Base-by-base conservation (phyloP, 2,329 filamentous ascomycete species). In the Stachybotrys chlorohalonatus region DNA sequence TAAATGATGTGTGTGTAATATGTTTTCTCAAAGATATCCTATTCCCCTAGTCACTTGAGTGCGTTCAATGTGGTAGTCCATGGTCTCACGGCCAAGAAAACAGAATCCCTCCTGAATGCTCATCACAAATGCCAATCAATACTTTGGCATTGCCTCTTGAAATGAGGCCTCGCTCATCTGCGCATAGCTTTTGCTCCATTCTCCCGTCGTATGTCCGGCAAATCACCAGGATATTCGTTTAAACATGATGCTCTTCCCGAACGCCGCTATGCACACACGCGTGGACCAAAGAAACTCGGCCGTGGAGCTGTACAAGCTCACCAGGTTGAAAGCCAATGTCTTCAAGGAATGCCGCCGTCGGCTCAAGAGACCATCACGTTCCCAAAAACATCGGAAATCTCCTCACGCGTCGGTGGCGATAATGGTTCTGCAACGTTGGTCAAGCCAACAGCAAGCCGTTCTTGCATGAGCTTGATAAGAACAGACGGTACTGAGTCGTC, bases 401-500 rank as follows among this genome's bases (percentile, higher is more conserved):
- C 78, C 17, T 71, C 68, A 53, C 70, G 71, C 7, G 75, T 75
- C 7, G 75, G 77, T 3, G 64, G 63, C 47, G 74, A 69, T 7
- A 70, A 62, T 36, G 68, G 60, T 45, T 79, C 75, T 8, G 68
- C 65, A 15, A 63, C 56, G 31, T 71, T 75, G 32, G 75, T 73
- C 30, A 72, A 62, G 6, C 84, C 84, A 7, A 70, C 67, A 7
- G 86, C 79, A 51, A 97, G 77, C 58, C 87, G 82, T 59, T 93
- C 89, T 66, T 95, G 88, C 90, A 99, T 95, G 55, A 89, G 75
- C 70, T 90, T 92, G 64, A 94, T 75, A 55, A 99, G 69, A 17
- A 93, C 79, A 1, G 83, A 80, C 7, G 94, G 91, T 0, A 99
- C 90, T 36, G 79, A 82, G 66, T 97, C 94, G 65, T 97, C 93